A percentile compares a stretch with the other conserved stretches of the same genome.
phyloP scores from a whole-genome alignment of 1,139 yeast species.

The Kodamaea sp. region DNA sequence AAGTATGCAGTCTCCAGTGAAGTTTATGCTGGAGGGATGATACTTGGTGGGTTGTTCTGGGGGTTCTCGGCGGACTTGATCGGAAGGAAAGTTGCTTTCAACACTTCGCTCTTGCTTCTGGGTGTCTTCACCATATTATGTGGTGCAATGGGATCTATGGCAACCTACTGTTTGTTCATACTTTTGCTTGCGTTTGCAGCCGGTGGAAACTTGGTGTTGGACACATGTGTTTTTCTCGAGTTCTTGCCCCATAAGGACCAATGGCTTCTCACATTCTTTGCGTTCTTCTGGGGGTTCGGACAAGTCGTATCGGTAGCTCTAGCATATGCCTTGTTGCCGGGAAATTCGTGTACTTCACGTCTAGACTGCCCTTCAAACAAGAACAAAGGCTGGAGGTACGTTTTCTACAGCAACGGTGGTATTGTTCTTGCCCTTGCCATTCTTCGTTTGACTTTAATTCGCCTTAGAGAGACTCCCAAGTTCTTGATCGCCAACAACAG shows the following conservation, averaged over 20 bases:
- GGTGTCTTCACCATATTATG: slow-evolving; percentile 23
- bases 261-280: slow-evolving; percentile 41
- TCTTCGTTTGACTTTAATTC: slow-evolving; percentile 30
- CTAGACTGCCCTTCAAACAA: slow-evolving; percentile 29
- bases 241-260: slow-evolving; percentile 23
- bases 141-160: slow-evolving; percentile 30
- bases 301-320: slow-evolving; percentile 31
- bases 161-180: slow-evolving; percentile 26
- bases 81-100: slow-evolving; percentile 32
- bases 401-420: slow-evolving; percentile 32
- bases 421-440: slow-evolving; percentile 30
- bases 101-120: slow-evolving; percentile 29
- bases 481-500: slow-evolving; percentile 32
- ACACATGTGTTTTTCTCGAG: slow-evolving; percentile 28
- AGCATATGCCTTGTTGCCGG: slow-evolving; percentile 34
- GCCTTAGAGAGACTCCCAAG: slow-evolving; percentile 35
- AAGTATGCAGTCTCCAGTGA: slow-evolving; percentile 26
- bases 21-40: slow-evolving; percentile 43
- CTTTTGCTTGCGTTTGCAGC: slow-evolving; percentile 22
- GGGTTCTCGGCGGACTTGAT: slow-evolving; percentile 22
- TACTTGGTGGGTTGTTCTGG: slow-evolving; percentile 49
- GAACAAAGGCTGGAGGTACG: slow-evolving; percentile 39
- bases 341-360: slow-evolving; percentile 24
- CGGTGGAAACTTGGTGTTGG: slow-evolving; percentile 33
- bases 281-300: slow-evolving; percentile 38